These are phyloP conservation scores for Pleurotus eryngii DNA, from an alignment of 768 basidiomycete species.

Conservation along the genomic window DNA sequence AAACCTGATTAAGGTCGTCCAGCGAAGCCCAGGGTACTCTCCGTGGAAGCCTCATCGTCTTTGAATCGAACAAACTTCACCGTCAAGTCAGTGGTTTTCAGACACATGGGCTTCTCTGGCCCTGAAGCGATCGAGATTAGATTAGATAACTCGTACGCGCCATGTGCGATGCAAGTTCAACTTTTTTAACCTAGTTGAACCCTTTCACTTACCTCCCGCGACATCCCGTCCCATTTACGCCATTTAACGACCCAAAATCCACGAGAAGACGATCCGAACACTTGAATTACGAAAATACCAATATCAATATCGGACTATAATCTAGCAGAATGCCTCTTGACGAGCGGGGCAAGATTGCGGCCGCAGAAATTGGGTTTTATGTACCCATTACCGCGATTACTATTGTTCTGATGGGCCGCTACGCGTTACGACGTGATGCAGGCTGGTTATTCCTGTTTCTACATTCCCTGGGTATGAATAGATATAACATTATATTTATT, in stretches of 20 bases:
- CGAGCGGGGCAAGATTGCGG: slow-evolving; percentile 49
- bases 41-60: slow-evolving; percentile 66
- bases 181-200: not conserved
- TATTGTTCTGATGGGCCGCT: slow-evolving; percentile 42
- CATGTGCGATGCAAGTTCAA: slow-evolving; percentile 2
- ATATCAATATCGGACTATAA: not conserved
- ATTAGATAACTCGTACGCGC: not conserved
- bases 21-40: slow-evolving; percentile 76
- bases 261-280: not conserved
- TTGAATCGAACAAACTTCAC: not conserved
- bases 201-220: slow-evolving; percentile 6
- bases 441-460: slow-evolving; percentile 70
- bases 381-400: slow-evolving; percentile 49
- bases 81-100: too few relatives aligned
- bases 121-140: not conserved
- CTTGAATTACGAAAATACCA: slow-evolving; percentile 12
- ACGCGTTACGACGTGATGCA: slow-evolving; percentile 55
- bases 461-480: slow-evolving; percentile 51
- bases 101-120: not conserved
- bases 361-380: slow-evolving; percentile 59
- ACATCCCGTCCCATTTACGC: slow-evolving; percentile 11
- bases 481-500: not conserved
- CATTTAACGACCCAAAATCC: slow-evolving; percentile 13
- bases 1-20: slow-evolving; percentile 71
- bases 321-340: slow-evolving; percentile 37